Base-by-base conservation (phyloP, 345 rosid genomes). In the Lenwebbia sp. region DNA sequence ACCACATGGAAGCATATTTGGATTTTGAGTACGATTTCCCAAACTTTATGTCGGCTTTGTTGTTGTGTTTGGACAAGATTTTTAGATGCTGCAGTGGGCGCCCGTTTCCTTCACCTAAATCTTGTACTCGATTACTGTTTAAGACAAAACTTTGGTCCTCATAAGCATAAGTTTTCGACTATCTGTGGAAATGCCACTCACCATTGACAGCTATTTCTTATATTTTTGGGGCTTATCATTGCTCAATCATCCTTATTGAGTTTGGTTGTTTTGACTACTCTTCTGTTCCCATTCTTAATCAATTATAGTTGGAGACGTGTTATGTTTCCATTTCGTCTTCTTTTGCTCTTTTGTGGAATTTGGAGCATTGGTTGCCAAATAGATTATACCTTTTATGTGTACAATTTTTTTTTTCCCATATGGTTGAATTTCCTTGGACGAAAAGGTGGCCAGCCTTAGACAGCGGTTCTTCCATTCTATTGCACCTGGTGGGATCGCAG, bases 401-500 rank as follows among this genome's bases (percentile, higher is more conserved):
- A n/a, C n/a, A n/a, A n/a, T n/a, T n/a, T n/a, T n/a, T 54, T 49
- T 54, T 83, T n/a, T 52, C 25, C 19, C 22, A 13, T 62, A 28
- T 62, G 81, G 41, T 53, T n/a, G n/a, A n/a, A n/a, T n/a, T n/a
- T n/a, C n/a, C n/a, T n/a, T n/a, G n/a, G n/a, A n/a, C n/a, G n/a
- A n/a, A n/a, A n/a, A n/a, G n/a, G n/a, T n/a, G n/a, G n/a, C n/a
- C n/a, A n/a, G n/a, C n/a, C n/a, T n/a, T n/a, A n/a, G n/a, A n/a
- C n/a, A n/a, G n/a, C n/a, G n/a, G n/a, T n/a, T n/a, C n/a, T n/a
- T n/a, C n/a, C 92, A 94, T 91, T 95, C 99, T 60, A 92, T 92
- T 90, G 95, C 93, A 62, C 98, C 95, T 17, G 98, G 98, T 87
- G 99, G 99, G 86, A 96, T 96, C 86, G 98, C 99, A 49, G 96